Conservation (phyloP, 306 rosid species). For the Medicago ruthenica region DNA sequence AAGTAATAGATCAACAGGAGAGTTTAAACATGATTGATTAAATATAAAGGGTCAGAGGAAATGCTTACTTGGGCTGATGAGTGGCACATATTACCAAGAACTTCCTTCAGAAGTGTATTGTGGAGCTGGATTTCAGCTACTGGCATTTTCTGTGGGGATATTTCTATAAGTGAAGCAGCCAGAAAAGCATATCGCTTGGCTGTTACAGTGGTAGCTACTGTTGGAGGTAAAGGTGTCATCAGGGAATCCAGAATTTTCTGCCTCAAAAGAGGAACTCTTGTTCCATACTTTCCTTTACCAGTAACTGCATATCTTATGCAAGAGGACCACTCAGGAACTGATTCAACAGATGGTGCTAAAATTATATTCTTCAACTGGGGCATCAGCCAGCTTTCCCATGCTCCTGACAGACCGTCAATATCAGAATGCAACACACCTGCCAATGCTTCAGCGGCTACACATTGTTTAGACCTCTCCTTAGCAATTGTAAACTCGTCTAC, state of each 20-base stretch:
- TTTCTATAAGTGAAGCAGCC: slow-evolving; percentile 91
- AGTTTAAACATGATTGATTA: slow-evolving; percentile 31
- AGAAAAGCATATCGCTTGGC: slow-evolving; percentile 94
- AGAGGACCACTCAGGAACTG: slow-evolving; percentile 97
- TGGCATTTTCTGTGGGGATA: slow-evolving; percentile 91
- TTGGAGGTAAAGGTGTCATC: slow-evolving; percentile 79
- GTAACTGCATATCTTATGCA: slow-evolving; percentile 96
- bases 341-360: slow-evolving; percentile 87
- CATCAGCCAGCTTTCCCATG: slow-evolving; percentile 93
- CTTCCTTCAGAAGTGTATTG: slow-evolving; percentile 77
- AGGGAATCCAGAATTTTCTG: slow-evolving; percentile 88
- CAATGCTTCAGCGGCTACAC: slow-evolving; percentile 98
- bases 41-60: slow-evolving; percentile 34
- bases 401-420: slow-evolving; percentile 74
- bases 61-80: slow-evolving; percentile 94
- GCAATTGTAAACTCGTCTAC: slow-evolving; percentile 84
- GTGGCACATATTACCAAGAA: slow-evolving; percentile 91
- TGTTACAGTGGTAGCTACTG: slow-evolving; percentile 83
- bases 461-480: slow-evolving; percentile 97
- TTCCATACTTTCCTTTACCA: slow-evolving; percentile 96
- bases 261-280: slow-evolving; percentile 84
- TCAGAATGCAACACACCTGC: slow-evolving; percentile 97
- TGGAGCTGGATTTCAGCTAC: slow-evolving; percentile 79
- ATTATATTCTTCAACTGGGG: slow-evolving; percentile 83
- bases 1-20: slow-evolving; percentile 15